These are phyloP conservation scores for Cetraspora pellucida DNA, from an alignment of 192 early-diverging fungal genomes.

Conservation along the genomic window DNA sequence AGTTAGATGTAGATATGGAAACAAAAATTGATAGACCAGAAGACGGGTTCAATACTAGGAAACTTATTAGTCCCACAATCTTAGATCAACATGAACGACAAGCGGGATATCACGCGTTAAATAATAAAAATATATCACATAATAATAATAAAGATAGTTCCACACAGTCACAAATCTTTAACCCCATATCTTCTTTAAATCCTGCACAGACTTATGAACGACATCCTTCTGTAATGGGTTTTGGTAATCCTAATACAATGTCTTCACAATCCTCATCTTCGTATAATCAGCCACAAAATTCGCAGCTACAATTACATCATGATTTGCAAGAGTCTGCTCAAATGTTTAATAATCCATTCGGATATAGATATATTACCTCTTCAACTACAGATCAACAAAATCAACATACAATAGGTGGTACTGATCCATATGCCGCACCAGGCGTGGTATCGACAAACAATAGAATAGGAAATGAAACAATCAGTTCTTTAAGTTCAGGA, in stretches of 20 bases:
- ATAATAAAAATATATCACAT: too few species aligned
- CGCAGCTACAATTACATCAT: not conserved
- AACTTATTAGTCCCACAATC: too few species aligned
- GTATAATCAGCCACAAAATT: not conserved
- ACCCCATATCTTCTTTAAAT: too few species aligned
- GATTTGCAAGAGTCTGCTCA: conserved; percentile 14
- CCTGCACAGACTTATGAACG: not conserved
- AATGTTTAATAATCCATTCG: conserved; percentile 27
- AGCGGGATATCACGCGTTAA: too few species aligned
- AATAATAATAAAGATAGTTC: too few species aligned
- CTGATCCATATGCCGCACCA: conserved; percentile 5
- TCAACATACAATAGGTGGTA: not conserved
- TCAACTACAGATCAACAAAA: not conserved
- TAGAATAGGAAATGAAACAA: not conserved
- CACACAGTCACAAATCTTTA: too few species aligned
- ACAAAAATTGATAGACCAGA: too few species aligned
- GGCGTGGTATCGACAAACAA: conserved; percentile 5
- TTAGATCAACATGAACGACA: too few species aligned
- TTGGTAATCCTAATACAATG: not conserved
- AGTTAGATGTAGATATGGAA: not conserved
- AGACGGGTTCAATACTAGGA: too few species aligned
- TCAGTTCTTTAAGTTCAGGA: not conserved
- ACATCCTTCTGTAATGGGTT: not conserved
- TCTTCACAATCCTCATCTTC: not conserved
- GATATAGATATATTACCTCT: conserved; percentile 3